These are phyloP conservation scores for Hypoxylon sp. DNA, from an alignment of 2,329 filamentous ascomycete genomes.

Conservation along the genomic window DNA sequence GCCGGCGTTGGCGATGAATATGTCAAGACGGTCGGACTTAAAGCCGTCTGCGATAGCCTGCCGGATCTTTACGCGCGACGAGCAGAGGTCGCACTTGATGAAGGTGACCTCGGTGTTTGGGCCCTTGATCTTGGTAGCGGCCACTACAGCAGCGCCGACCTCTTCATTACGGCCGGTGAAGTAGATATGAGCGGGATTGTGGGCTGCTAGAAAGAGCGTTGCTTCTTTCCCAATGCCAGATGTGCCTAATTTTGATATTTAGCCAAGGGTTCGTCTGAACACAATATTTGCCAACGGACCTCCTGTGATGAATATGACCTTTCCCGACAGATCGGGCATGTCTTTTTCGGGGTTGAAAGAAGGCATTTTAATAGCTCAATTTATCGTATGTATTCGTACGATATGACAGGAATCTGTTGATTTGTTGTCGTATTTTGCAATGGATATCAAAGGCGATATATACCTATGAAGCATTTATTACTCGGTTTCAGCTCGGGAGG, in stretches of 20 bases:
- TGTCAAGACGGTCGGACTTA: conserved; percentile 54
- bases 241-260: neutral
- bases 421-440: neutral
- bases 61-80: conserved; percentile 20
- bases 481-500: conserved; percentile 4
- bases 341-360: neutral
- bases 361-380: neutral
- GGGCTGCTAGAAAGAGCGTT: neutral
- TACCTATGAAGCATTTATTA: neutral
- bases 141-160: neutral
- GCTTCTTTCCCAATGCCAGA: neutral
- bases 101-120: conserved; percentile 15
- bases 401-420: neutral
- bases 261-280: neutral
- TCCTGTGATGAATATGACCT: neutral
- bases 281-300: neutral
- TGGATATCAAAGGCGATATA: neutral
- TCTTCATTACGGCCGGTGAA: neutral
- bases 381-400: neutral
- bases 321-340: neutral
- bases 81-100: conserved; percentile 27
- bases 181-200: neutral
- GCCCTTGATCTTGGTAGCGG: neutral
- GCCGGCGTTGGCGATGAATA: conserved; percentile 61
- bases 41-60: conserved; percentile 26